These are phyloP conservation scores for Aureobasidium mangrovei DNA, from an alignment of 2,329 filamentous ascomycete species.

Conservation along the genomic window DNA sequence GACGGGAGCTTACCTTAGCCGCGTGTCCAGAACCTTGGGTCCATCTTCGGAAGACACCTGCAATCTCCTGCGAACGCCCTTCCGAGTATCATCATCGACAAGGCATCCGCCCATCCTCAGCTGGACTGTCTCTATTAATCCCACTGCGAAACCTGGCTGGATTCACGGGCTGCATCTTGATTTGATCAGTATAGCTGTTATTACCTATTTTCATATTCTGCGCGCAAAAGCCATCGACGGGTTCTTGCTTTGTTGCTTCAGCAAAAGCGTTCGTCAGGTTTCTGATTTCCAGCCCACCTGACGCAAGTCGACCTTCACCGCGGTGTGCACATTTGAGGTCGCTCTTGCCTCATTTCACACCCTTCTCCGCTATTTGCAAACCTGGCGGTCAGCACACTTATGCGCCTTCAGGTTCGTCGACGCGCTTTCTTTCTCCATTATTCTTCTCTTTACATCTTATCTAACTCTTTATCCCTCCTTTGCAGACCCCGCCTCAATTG, in stretches of 20 bases:
- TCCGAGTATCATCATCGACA: slow-evolving; percentile 24
- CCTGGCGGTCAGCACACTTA: slow-evolving; percentile 24
- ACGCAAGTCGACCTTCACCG: slow-evolving; percentile 19
- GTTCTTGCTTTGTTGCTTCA: slow-evolving; percentile 25
- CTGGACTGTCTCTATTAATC: slow-evolving; percentile 18
- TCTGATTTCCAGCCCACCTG: slow-evolving; percentile 15
- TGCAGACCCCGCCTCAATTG: slow-evolving; percentile 13
- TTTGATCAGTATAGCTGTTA: slow-evolving; percentile 6
- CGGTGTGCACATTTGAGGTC: slow-evolving; percentile 25
- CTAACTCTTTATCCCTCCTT: slow-evolving; percentile 5
- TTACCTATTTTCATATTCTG: not conserved
- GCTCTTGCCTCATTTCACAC: slow-evolving; percentile 9
- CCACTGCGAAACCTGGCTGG: slow-evolving; percentile 11
- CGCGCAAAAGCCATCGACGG: slow-evolving; percentile 20
- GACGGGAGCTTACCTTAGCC: slow-evolving; percentile 13
- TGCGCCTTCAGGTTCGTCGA: slow-evolving; percentile 29
- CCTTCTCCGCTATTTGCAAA: slow-evolving; percentile 20
- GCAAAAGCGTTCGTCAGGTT: slow-evolving; percentile 17
- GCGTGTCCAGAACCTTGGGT: slow-evolving; percentile 23
- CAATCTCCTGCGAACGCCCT: slow-evolving; percentile 32
- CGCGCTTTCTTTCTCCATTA: slow-evolving; percentile 4
- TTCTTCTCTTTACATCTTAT: slow-evolving; percentile 14
- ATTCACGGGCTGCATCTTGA: slow-evolving; percentile 5
- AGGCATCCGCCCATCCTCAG: slow-evolving; percentile 11
- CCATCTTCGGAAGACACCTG: slow-evolving; percentile 26